Base-by-base conservation (phyloP, 805 yeast species). In the Wickerhamiella brachini region DNA sequence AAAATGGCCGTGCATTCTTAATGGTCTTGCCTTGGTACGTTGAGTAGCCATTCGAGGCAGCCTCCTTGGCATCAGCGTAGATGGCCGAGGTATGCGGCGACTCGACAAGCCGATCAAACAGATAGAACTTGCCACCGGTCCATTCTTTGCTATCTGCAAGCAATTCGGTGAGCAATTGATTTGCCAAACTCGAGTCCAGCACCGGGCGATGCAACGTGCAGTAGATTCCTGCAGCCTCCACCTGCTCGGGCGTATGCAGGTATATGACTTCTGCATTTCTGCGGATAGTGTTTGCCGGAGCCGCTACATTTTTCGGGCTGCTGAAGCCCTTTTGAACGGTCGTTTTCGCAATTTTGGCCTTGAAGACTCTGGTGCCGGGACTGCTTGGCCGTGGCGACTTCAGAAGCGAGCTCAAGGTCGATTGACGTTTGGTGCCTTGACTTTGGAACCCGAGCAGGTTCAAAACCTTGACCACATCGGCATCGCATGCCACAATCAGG, bases 21-120 rank as follows among this genome's bases (percentile, higher is more conserved):
- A 65, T 60, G 1, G 56, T 48, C n/a, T 58, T 56, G 1, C 81
- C 83, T 54, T 79, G 57, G 61, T 68, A 57, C 34, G 66, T 48
- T 2, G 55, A 54, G 50, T 51, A n/a, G 48, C 54, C 52, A 24
- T 53, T 55, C 9, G 18, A n/a, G 4, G 56, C 49, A 6, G 51
- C 47, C 21, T 51, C 46, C 24, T 61, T 24, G 54, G 65, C 49
- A 31, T 59, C 57, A 0, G 68, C 57, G 57, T 71, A 76, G 9
- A 68, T 44, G 3, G 71, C 69, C 1, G 77, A 66, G 5, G 66
- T 62, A 60, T 81, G 87, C n/a, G 77, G 75, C 1, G 89, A 78
- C 6, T 59, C 61, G 48, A 85, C 83, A 48, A 70, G 63, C 17
- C 80, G 76, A 1, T 82, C 87, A 56, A 82, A 83, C 9, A 85